Conservation (phyloP, 2,329 filamentous ascomycete species). For the Phoma sp. region DNA sequence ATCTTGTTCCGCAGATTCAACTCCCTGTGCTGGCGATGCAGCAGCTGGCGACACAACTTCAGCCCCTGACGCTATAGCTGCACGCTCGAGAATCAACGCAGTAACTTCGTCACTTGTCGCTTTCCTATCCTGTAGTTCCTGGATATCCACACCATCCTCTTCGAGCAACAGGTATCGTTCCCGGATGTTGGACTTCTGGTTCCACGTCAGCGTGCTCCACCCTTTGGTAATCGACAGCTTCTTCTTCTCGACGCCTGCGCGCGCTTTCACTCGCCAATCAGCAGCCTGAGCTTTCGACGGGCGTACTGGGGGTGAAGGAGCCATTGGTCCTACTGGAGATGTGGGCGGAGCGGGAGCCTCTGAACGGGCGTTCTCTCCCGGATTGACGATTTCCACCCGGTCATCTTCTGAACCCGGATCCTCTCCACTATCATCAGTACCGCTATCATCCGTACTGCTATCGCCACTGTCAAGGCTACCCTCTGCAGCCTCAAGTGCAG, state of each 20-base stretch:
- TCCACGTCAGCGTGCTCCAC: constrained; percentile 14
- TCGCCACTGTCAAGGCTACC: no score
- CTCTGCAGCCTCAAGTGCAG: no score
- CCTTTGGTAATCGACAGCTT: constrained; percentile 3
- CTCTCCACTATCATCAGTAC: not conserved
- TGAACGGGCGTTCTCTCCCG: not conserved
- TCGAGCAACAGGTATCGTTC: constrained; percentile 10
- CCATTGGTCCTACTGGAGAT: not conserved
- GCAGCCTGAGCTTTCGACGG: not conserved
- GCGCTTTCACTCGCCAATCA: constrained; percentile 7
- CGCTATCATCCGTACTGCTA: not conserved
- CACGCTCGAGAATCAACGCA: not conserved
- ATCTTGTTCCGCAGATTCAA: no score
- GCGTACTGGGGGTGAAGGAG: not conserved
- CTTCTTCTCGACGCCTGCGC: not conserved
- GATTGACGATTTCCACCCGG: no score
- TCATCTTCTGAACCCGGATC: not conserved
- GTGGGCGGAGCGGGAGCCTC: no score
- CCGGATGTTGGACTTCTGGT: constrained; percentile 6
- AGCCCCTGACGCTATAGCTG: not conserved
- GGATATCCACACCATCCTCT: not conserved
- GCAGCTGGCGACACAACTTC: not conserved
- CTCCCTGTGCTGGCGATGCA: not conserved
- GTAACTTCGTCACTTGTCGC: constrained; percentile 1
- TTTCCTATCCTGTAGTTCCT: not conserved